These are phyloP conservation scores for Amoeboaphelidium protococcarum DNA, from an alignment of 371 early-diverging fungal genomes.

Conservation along the genomic window DNA sequence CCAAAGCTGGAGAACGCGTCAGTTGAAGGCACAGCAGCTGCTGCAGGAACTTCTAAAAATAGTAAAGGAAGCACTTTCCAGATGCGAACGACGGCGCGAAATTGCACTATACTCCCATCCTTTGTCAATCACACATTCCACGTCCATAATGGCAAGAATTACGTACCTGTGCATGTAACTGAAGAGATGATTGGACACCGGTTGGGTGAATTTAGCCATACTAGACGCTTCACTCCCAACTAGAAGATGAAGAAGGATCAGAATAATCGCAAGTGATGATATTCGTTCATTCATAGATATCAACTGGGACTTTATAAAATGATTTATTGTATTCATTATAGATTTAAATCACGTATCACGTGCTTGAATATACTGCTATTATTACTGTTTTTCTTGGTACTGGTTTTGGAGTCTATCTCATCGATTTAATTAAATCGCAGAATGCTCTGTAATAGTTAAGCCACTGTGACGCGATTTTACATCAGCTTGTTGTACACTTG, in stretches of 20 bases:
- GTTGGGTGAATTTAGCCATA: slow-evolving; percentile 90
- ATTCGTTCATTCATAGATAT: too few species aligned
- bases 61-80: slow-evolving; percentile 26
- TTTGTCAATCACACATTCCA: slow-evolving; percentile 71
- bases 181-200: slow-evolving; percentile 94
- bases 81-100: slow-evolving; percentile 35
- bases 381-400: too few species aligned
- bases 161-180: slow-evolving; percentile 50
- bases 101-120: slow-evolving; percentile 69
- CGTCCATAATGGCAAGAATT: slow-evolving; percentile 82
- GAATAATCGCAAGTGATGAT: too few species aligned
- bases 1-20: too few species aligned
- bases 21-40: slow-evolving; percentile 9
- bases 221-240: too few species aligned
- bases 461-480: slow-evolving; percentile 92
- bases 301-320: too few species aligned
- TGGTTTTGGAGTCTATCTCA: too few species aligned
- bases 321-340: too few species aligned
- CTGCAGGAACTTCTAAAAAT: slow-evolving; percentile 5
- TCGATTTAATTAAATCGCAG: too few species aligned
- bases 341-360: too few species aligned
- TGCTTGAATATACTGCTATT: too few species aligned
- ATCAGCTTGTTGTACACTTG: slow-evolving; percentile 80
- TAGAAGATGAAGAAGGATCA: too few species aligned
- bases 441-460: slow-evolving; percentile 91